Evolutionary conservation across 129 eudicot genomes (phyloP).

Genomic region (Lactuca saligna): DNA sequence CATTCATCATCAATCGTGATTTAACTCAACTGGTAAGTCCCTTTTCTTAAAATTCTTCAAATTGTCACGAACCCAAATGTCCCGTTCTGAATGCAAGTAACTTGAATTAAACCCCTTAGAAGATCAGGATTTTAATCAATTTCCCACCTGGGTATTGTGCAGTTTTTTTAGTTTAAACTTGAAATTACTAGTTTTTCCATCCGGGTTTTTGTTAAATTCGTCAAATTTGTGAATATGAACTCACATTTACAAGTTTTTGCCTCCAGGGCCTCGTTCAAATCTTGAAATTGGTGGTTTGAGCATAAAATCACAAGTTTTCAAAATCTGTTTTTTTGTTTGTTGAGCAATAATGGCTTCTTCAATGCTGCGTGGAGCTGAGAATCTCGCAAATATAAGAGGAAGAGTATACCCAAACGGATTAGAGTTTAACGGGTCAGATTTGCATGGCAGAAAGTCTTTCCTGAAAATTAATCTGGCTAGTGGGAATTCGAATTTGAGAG

Average conservation of each 20-base stretch:
- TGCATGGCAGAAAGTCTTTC: slow-evolving; percentile 27
- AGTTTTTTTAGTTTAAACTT: neutral
- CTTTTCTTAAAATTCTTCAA: slow-evolving; percentile 19
- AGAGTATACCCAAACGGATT: slow-evolving; percentile 25
- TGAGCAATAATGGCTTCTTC: slow-evolving; percentile 42
- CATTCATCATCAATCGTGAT: slow-evolving; percentile 25
- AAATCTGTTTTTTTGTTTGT: neutral
- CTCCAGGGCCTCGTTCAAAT: slow-evolving; percentile 15
- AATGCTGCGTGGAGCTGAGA: slow-evolving; percentile 37
- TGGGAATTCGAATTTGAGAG: slow-evolving; percentile 19
- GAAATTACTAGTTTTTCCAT: slow-evolving; percentile 5
- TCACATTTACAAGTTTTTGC: slow-evolving; percentile 4
- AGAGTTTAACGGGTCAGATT: slow-evolving; percentile 31
- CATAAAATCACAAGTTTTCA: neutral
- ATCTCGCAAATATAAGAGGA: slow-evolving; percentile 30
- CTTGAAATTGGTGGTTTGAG: slow-evolving; percentile 14
- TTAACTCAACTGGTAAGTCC: slow-evolving; percentile 26
- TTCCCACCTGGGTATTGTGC: slow-evolving; percentile 5
- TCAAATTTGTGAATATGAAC: slow-evolving; percentile 16
- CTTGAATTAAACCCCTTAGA: neutral
- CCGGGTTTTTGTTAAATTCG: neutral
- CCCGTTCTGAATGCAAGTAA: slow-evolving; percentile 18
- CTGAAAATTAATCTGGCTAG: slow-evolving; percentile 21
- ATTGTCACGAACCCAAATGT: neutral
- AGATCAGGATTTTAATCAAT: neutral